These are phyloP conservation scores for Selaginella tamariscina DNA, from an alignment of 75 land plant species.

Conservation along the genomic window DNA sequence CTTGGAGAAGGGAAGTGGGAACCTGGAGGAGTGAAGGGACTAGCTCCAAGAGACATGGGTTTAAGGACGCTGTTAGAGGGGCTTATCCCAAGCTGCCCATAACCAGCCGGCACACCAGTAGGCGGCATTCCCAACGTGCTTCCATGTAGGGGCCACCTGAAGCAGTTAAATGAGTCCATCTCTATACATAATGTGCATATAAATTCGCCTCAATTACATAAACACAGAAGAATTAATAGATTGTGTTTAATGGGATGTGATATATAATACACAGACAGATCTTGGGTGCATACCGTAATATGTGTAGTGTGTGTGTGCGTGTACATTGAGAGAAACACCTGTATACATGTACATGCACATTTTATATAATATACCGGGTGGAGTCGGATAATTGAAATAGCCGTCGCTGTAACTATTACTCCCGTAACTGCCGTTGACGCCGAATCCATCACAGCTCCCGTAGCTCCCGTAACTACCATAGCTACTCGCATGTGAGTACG, in stretches of 20 bases:
- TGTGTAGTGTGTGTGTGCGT: no score
- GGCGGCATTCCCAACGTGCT: constrained; percentile 19
- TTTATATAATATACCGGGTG: constrained; percentile 12
- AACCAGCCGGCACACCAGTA: constrained; percentile 3
- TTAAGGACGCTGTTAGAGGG: constrained; percentile 13
- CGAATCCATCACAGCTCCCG: constrained; percentile 19
- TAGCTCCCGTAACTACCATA: constrained; percentile 23
- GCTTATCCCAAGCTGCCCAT: constrained; percentile 22
- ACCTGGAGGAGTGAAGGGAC: constrained; percentile 20
- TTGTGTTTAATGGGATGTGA: no score
- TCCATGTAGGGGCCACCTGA: no score
- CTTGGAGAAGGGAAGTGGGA: constrained; percentile 19
- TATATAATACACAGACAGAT: no score
- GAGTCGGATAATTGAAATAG: constrained; percentile 11
- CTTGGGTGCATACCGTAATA: no score
- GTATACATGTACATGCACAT: constrained; percentile 10
- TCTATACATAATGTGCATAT: no score
- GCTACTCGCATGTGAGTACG: constrained; percentile 20
- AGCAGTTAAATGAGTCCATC: no score
- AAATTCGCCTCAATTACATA: no score
- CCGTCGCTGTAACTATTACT: constrained; percentile 12
- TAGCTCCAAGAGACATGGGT: constrained; percentile 21
- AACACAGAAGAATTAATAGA: no score
- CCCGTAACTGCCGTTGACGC: constrained; percentile 15
- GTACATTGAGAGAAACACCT: constrained; percentile 35